A percentile compares a stretch with the other conserved stretches of the same genome.
Conservation (phyloP, 2,329 filamentous ascomycete species). For the Atkinsonella texensis region DNA sequence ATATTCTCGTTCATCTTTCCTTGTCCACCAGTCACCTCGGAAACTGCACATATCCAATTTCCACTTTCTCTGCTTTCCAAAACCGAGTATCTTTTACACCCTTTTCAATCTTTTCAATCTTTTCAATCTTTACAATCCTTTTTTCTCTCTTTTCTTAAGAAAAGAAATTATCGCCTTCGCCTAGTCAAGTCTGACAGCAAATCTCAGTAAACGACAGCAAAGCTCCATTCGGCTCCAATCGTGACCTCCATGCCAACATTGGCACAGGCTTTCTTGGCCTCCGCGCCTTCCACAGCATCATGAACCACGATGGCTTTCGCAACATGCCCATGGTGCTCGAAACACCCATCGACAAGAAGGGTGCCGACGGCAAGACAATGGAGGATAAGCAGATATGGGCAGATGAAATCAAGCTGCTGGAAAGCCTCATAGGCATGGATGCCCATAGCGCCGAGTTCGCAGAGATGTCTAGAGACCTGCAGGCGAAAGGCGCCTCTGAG, state of each 20-base stretch:
- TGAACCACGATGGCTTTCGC: slow-evolving; percentile 69
- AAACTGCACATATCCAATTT: no score
- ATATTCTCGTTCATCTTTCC: background rate
- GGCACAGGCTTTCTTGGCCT: slow-evolving; percentile 89
- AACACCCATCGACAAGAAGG: slow-evolving; percentile 75
- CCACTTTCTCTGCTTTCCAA: no score
- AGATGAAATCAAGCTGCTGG: slow-evolving; percentile 86
- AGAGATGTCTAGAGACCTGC: slow-evolving; percentile 50
- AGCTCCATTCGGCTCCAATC: slow-evolving; percentile 66
- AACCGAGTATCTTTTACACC: no score
- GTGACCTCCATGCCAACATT: slow-evolving; percentile 92
- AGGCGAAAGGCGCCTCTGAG: slow-evolving; percentile 57
- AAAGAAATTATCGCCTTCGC: no score
- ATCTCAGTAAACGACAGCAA: slow-evolving; percentile 78
- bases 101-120: background rate
- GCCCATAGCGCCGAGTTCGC: slow-evolving; percentile 60
- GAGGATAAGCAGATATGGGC: slow-evolving; percentile 85
- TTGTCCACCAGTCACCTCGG: background rate
- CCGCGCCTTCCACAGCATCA: slow-evolving; percentile 77
- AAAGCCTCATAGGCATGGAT: slow-evolving; percentile 78
- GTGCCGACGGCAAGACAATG: slow-evolving; percentile 49
- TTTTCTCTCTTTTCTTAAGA: no score
- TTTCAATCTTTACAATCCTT: slow-evolving; percentile 3
- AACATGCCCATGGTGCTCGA: slow-evolving; percentile 85
- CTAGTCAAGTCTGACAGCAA: no score